Percentiles rank a stretch among this genome's conserved stretches.
Evolutionary conservation across 202 grass and related monocot genomes (phyloP).

Genomic region (Carex arenaria): DNA sequence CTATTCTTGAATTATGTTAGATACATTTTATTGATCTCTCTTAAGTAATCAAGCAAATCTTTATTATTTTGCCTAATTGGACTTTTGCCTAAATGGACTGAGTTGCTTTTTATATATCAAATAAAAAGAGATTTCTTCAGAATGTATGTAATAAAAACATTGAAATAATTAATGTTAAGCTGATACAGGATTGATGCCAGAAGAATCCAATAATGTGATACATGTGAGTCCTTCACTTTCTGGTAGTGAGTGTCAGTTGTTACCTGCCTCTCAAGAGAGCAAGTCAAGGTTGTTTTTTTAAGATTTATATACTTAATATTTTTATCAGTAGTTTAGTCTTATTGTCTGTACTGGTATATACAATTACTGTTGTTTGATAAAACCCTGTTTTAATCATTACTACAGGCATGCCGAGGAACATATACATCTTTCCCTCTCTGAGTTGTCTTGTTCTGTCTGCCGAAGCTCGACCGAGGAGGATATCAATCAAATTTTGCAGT

Average conservation of each 20-base stretch:
- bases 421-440: constrained; percentile 25
- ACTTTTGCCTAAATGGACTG: not conserved
- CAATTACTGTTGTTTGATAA: not conserved
- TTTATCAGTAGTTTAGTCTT: not conserved
- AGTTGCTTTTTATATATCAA: not conserved
- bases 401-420: constrained; percentile 37
- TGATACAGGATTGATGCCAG: constrained; percentile 18
- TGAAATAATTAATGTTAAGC: not conserved
- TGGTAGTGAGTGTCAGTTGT: not conserved
- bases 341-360: not conserved
- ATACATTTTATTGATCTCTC: not conserved
- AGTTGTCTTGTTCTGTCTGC: constrained; percentile 86
- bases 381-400: not conserved
- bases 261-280: not conserved
- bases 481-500: constrained; percentile 67
- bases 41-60: not conserved
- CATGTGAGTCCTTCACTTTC: not conserved
- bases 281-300: not conserved
- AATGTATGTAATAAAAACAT: not conserved
- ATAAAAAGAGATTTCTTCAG: not conserved
- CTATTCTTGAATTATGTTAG: constrained; percentile 6
- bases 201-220: constrained; percentile 14
- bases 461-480: constrained; percentile 59
- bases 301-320: constrained; percentile 15
- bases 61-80: not conserved